Evolutionary conservation across 805 yeast species (phyloP).

Genomic region (Tetrapisispora pingtungensis): DNA sequence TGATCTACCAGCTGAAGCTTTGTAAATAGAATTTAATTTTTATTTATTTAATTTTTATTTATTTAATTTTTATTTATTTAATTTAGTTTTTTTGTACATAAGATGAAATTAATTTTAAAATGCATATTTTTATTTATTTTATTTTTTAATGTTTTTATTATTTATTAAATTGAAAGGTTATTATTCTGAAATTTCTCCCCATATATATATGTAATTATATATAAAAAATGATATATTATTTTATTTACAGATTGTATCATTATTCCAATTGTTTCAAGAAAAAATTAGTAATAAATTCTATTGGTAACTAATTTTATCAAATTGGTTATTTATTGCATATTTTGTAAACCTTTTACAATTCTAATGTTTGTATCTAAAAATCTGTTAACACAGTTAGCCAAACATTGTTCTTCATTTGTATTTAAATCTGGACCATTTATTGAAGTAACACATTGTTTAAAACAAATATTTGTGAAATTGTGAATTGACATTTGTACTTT

Average conservation of each 20-base stretch:
- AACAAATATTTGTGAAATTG: conserved; percentile 81
- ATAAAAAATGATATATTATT: too few relatives aligned
- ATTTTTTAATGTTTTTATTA: too few relatives aligned
- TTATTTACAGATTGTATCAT: too few relatives aligned
- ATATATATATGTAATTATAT: too few relatives aligned
- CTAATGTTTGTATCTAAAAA: conserved; percentile 81
- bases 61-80: too few relatives aligned
- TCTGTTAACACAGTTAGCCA: conserved; percentile 72
- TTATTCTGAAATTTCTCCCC: too few relatives aligned
- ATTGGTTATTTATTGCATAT: conserved; percentile 21
- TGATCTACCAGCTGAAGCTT: conserved; percentile 72
- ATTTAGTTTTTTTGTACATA: too few relatives aligned
- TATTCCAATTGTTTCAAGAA: too few relatives aligned
- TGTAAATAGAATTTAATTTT: not conserved
- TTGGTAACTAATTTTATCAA: too few relatives aligned
- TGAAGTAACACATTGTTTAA: conserved; percentile 64
- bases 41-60: not conserved
- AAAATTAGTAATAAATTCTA: too few relatives aligned
- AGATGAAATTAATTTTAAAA: not conserved
- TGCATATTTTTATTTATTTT: not conserved
- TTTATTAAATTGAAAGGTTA: too few relatives aligned
- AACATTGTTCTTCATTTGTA: conserved; percentile 56
- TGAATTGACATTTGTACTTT: conserved; percentile 83
- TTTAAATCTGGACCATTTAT: conserved; percentile 41
- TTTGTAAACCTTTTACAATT: conserved; percentile 50